Conservation (phyloP, 257 asterid genomes). For the Anisodus tanguticus region DNA sequence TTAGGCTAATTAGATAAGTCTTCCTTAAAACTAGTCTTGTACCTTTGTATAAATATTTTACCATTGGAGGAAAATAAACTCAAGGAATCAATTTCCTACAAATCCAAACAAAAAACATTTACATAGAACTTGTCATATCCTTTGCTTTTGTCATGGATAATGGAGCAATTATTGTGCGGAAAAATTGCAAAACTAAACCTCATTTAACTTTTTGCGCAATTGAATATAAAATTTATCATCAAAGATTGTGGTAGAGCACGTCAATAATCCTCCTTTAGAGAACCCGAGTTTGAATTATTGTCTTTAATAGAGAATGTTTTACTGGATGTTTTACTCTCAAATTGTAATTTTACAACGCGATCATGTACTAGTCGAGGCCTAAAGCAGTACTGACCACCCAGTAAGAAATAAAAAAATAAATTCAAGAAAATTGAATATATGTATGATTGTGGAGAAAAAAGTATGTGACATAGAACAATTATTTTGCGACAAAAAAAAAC, state of each 20-base stretch:
- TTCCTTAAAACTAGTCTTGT: too few relatives aligned
- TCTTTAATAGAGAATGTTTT: too few relatives aligned
- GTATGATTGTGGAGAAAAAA: not conserved
- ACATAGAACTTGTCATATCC: not conserved
- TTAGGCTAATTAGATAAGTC: too few relatives aligned
- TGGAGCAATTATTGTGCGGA: constrained; percentile 6
- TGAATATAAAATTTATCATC: not conserved
- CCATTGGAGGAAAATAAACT: too few relatives aligned
- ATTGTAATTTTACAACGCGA: too few relatives aligned
- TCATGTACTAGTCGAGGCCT: too few relatives aligned
- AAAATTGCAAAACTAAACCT: not conserved
- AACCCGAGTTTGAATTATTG: too few relatives aligned
- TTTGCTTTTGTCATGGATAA: constrained; percentile 6
- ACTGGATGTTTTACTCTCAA: too few relatives aligned
- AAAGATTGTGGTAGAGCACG: not conserved
- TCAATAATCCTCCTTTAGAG: too few relatives aligned
- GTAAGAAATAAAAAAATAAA: too few relatives aligned
- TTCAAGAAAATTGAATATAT: not conserved
- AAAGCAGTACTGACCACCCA: too few relatives aligned
- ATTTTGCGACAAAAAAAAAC: not conserved
- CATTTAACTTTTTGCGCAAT: not conserved
- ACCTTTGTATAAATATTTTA: too few relatives aligned
- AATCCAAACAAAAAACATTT: not conserved
- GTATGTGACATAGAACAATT: not conserved
- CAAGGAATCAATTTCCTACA: not conserved